Base-by-base conservation (phyloP, 164 flowering plant species). In the Magnolia changhungtana region DNA sequence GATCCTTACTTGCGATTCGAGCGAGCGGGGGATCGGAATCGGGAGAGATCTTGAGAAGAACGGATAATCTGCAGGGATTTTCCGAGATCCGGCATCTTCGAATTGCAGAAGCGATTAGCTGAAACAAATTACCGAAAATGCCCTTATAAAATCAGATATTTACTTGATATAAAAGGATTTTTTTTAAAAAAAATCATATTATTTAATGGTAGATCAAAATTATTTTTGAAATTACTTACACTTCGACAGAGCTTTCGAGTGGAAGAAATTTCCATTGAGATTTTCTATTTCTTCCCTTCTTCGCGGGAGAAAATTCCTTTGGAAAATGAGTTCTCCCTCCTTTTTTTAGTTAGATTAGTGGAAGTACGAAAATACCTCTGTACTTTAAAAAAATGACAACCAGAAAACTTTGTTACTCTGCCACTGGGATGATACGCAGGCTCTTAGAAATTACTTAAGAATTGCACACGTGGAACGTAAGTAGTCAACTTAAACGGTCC, bases 61-160 rank as follows among this genome's bases (percentile, higher is more conserved):
- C 83, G 0, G 92, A 86, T 66, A 91, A 76, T 68, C 90, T 82
- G 84, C 92, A 92, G n/a, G 87, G 81, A 68, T 84, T 81, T 37
- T 84, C 88, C 19, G 87, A 86, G 72, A 80, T 69, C 21, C 91
- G 89, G 83, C 97, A 92, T 78, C 97, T 78, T 82, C 81, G 91
- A 79, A 89, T 83, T 27, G 97, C 89, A 1, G 76, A 82, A 68
- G 86, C 82, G 59, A 91, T 87, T 51, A 92, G 73, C 97, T 92
- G 85, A 75, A 73, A 72, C 65, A 8, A 19, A 10, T 29, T 59
- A 27, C 16, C 10, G 7, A 61, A 11, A 21, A 10, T 8, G 11
- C 23, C 31, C 29, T 65, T 27, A 11, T 27, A 76, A 69, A 37
- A 31, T 16, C 21, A 2, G n/a, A 31, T 10, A n/a, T 31, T 16